Evolutionary conservation across 2,329 filamentous ascomycete genomes (phyloP), one percentile per base, ranked within the genome.

Genomic region (Penicillium sclerotiorum): DNA sequence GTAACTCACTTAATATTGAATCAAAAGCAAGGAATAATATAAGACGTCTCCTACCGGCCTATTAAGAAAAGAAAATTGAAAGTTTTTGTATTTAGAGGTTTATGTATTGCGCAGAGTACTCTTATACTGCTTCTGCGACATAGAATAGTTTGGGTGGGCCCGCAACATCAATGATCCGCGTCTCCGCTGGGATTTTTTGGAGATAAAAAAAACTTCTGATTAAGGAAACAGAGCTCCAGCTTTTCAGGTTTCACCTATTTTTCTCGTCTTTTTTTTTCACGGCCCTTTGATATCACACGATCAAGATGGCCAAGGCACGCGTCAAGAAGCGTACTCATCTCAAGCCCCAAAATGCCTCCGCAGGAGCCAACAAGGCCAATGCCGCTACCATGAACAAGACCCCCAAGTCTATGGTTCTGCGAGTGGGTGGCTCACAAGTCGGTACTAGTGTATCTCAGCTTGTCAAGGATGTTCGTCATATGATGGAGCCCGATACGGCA

Each of bases 391-490:
- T 77, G 51, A 78, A 81, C 45, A 84, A 85, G 57, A 81, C 85
- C 44, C 94, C 94, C 27, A 96, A 96, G 80, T 95, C 88, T 70
- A 96, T 99, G 93, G 93, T 99, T 50, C 96, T 99, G 72, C 89
- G 94, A 61, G 92, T 96, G 64, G 94, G 94, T 63, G 93, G 92
- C 62, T 89, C 91, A 64, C 90, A 96, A 68, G 90, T 99, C 45
- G 94, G 94, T 50, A 84, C 90, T 52, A 95, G 89, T 70, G 83
- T 99, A 63, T 93, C 87, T 69, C 92, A 97, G 74, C 79, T 99
- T 61, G 92, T 93, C 18, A 86, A 88, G 61, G 94, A 99, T 75
- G 89, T 97, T 51, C 86, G 94, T 62, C 81, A 81, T 47, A 93
- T 97, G 76, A 95, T 99, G 91, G 91, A 97, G 73, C 94, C 94